phyloP scores from a whole-genome alignment of 1,139 yeast genomes.

The Pichia sp. region DNA sequence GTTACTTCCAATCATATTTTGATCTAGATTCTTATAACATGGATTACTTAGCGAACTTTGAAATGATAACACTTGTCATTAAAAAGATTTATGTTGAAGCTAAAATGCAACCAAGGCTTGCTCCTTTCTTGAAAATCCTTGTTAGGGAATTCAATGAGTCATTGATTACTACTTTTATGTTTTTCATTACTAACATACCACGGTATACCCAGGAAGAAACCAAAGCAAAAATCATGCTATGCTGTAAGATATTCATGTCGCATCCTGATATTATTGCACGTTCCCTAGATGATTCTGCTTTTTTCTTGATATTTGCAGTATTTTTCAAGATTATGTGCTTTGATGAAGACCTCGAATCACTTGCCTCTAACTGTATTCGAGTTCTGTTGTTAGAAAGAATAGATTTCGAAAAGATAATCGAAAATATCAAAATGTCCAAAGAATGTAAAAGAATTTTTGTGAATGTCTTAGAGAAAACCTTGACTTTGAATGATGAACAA shows the following conservation, averaged over 20 bases:
- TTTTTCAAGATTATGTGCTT: constrained; percentile 6
- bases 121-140: constrained; percentile 6
- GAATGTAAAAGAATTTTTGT: background rate
- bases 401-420: background rate
- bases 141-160: constrained; percentile 13
- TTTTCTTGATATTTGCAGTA: background rate
- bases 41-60: constrained; percentile 11
- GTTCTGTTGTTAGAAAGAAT: constrained; percentile 9
- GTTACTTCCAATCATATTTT: constrained; percentile 9
- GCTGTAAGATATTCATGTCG: constrained; percentile 24
- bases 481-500: constrained; percentile 6
- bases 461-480: constrained; percentile 4
- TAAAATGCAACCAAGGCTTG: constrained; percentile 5
- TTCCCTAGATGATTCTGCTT: constrained; percentile 9
- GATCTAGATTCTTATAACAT: background rate
- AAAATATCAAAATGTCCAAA: background rate
- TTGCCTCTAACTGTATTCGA: constrained; percentile 21
- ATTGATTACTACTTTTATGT: constrained; percentile 16
- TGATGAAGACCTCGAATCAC: constrained; percentile 4
- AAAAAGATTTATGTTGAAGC: background rate
- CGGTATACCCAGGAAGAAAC: background rate
- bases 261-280: constrained; percentile 16
- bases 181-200: constrained; percentile 14
- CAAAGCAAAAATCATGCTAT: constrained; percentile 7
- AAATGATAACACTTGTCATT: constrained; percentile 18